Percentiles rank a stretch among this genome's conserved stretches.
These are phyloP conservation scores for Leccinum subspadiceum DNA, from an alignment of 1,284 basidiomycete species.

Conservation along the genomic window DNA sequence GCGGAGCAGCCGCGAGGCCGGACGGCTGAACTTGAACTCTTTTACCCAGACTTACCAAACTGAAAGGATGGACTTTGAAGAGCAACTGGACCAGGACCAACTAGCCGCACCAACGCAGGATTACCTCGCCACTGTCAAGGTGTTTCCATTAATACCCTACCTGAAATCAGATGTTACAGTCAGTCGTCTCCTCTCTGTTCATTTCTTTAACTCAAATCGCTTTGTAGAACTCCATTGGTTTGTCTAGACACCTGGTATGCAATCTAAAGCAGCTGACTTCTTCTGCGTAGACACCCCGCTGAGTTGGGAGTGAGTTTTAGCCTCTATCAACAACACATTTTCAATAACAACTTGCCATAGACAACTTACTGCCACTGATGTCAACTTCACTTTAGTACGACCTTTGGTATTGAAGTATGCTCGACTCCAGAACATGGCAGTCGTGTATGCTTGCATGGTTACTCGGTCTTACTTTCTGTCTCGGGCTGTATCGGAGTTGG, in stretches of 20 bases:
- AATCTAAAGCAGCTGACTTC: constrained; percentile 11
- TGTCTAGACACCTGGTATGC: constrained; percentile 2
- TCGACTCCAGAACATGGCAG: constrained; percentile 66
- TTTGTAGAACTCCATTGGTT: constrained; percentile 29
- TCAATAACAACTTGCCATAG: constrained; percentile 34
- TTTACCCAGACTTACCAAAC: neutral
- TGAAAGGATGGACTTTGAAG: constrained; percentile 50
- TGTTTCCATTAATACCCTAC: constrained; percentile 73
- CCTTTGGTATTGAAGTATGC: constrained; percentile 82
- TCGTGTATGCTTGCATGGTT: constrained; percentile 74
- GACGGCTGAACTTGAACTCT: neutral
- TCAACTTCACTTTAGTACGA: constrained; percentile 81
- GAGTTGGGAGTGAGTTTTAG: constrained; percentile 71
- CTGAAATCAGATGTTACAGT: constrained; percentile 69
- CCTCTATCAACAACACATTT: neutral
- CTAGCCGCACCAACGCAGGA: constrained; percentile 54
- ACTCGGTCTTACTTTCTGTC: constrained; percentile 55
- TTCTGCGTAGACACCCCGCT: constrained; percentile 63
- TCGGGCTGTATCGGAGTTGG: constrained; percentile 51
- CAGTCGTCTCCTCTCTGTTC: constrained; percentile 29
- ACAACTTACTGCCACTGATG: constrained; percentile 77
- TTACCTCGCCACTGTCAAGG: constrained; percentile 57
- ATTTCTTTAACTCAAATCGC: constrained; percentile 8
- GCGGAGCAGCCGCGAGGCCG: neutral
- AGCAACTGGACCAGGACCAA: constrained; percentile 36